phyloP scores from a whole-genome alignment of 2,329 filamentous ascomycete genomes.

The Cercospora sp. region DNA sequence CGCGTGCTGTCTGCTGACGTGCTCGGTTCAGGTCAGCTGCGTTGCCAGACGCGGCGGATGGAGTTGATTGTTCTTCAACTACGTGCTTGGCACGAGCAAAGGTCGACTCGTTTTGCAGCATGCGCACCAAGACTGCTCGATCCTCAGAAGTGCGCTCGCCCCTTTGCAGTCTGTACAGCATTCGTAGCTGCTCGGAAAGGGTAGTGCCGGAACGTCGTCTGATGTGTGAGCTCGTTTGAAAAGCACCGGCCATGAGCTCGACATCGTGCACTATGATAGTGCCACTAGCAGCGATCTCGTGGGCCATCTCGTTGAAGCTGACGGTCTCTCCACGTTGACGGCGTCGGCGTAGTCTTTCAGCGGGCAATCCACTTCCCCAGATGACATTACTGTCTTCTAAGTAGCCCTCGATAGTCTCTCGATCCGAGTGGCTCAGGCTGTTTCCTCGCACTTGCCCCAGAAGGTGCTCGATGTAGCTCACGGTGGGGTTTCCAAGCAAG shows the following conservation, averaged over 20 bases:
- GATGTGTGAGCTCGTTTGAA: slow-evolving; percentile 34
- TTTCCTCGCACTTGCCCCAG: slow-evolving; percentile 14
- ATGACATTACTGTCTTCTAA: slow-evolving; percentile 15
- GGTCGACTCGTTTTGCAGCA: slow-evolving; percentile 29
- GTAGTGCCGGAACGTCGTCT: slow-evolving; percentile 27
- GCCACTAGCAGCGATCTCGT: slow-evolving; percentile 15
- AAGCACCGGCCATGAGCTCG: slow-evolving; percentile 38
- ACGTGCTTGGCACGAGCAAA: slow-evolving; percentile 23
- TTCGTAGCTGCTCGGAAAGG: slow-evolving; percentile 30
- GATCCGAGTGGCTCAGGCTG: slow-evolving; percentile 14
- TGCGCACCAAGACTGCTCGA: slow-evolving; percentile 25
- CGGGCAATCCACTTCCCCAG: slow-evolving; percentile 24
- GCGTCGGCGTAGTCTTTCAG: slow-evolving; percentile 26
- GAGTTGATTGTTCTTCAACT: slow-evolving; percentile 22
- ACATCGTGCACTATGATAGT: slow-evolving; percentile 27
- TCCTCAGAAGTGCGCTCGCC: slow-evolving; percentile 30
- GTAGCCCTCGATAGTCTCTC: slow-evolving; percentile 16
- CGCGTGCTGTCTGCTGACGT: slow-evolving; percentile 28
- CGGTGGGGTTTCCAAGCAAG: not conserved
- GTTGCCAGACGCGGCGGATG: not conserved
- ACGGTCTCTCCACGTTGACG: slow-evolving; percentile 23
- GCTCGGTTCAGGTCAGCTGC: slow-evolving; percentile 16
- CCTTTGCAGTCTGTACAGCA: slow-evolving; percentile 35
- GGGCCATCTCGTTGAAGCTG: slow-evolving; percentile 22
- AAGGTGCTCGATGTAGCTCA: slow-evolving; percentile 8